Evolutionary conservation across 495 filamentous ascomycete genomes (phyloP), one percentile per base, ranked within the genome.

Genomic region (Trichodelitschia bisporula): DNA sequence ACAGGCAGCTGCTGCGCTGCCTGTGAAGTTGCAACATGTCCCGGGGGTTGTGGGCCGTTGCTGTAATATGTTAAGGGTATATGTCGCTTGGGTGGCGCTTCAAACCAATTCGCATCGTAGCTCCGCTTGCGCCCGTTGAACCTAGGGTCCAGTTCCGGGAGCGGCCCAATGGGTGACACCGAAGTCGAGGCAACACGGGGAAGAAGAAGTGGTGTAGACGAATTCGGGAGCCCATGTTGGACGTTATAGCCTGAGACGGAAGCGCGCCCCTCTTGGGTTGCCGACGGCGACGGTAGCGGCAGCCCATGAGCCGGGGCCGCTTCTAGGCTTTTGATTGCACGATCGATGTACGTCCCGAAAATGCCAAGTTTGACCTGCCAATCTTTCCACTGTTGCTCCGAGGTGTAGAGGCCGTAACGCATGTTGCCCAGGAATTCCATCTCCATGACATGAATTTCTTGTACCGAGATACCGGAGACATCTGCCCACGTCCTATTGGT

Each of bases 401-500:
- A 89, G 1, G 74, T 75, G 44, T 78, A 73, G 1, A 99, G 59
- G 38, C 74, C 79, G 47, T 99, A 99, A 42, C 82, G 69, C 67
- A 99, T 86, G 46, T 99, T 95, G 58, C 86, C 92, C 34, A 99
- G 59, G 43, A 99, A 99, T 49, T 99, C 89, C 0, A 99, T 89
- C 47, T 99, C 89, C 89, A 99, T 99, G 23, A 93, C 69, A 45
- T 99, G 89, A 25, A 99, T 90, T 51, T 99, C 89, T 31, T 69
- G 69, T 9, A 95, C 89, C 3, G 76, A 73, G 35, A 99, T 91
- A 12, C 78, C 73, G 15, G 89, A 93, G 26, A 99, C 89, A 41
- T 99, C 89, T 10, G 89, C 86, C 89, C 89, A 99, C 1, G 89
- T 95, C 58, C 95, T 92, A 58, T 99, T 99, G 31, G 89, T 95